These are phyloP conservation scores for Hymenoscyphus albidus DNA, from an alignment of 2,329 filamentous ascomycete species.

Conservation along the genomic window DNA sequence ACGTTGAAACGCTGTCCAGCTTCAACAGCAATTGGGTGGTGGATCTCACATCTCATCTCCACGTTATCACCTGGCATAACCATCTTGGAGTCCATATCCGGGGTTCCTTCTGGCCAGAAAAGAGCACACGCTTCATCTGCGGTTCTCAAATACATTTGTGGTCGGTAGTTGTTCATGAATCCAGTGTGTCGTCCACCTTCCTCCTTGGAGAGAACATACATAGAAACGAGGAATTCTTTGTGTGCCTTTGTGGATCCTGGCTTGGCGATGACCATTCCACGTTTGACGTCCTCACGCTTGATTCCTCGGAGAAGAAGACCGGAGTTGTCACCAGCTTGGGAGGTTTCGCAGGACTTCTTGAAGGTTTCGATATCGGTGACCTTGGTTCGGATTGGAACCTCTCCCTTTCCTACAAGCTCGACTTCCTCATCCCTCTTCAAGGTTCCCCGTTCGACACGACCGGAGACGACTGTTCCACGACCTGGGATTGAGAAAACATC, in stretches of 20 bases:
- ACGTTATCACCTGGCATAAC: constrained; percentile 99
- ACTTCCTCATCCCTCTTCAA: constrained; percentile 94
- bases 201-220: constrained; percentile 97
- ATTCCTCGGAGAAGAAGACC: constrained; percentile 93
- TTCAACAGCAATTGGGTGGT: constrained; percentile 84
- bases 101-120: constrained; percentile 79
- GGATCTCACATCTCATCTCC: constrained; percentile 88
- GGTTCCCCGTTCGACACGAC: constrained; percentile 92
- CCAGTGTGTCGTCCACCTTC: constrained; percentile 96
- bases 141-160: constrained; percentile 93
- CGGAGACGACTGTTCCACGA: constrained; percentile 93
- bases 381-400: constrained; percentile 89
- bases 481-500: constrained; percentile 87
- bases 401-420: constrained; percentile 86
- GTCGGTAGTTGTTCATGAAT: constrained; percentile 94
- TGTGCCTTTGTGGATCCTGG: constrained; percentile 83
- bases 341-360: constrained; percentile 99
- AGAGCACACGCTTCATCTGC: constrained; percentile 77
- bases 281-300: constrained; percentile 88
- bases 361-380: constrained; percentile 99
- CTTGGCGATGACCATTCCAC: constrained; percentile 89
- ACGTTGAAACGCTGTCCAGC: constrained; percentile 95
- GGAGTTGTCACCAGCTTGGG: constrained; percentile 95
- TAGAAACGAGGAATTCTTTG: constrained; percentile 87
- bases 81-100: constrained; percentile 69